Conservation (phyloP, 306 rosid genomes). For the Sindora glabra region DNA sequence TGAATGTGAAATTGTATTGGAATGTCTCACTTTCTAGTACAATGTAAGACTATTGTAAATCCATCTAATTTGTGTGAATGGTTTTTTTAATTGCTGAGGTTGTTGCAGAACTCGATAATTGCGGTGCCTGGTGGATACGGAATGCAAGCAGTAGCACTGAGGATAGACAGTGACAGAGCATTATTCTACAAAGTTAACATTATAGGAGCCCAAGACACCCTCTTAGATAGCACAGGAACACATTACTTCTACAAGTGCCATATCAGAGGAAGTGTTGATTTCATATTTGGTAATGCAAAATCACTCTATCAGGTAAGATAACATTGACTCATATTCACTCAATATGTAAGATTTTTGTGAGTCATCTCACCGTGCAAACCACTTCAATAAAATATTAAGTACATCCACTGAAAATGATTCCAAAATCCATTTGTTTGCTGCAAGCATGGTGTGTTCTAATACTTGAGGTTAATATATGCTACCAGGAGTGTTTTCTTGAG, state of each 20-base stretch:
- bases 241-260: conserved; percentile 61
- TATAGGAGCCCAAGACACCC: conserved; percentile 79
- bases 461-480: background rate
- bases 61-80: too few species aligned
- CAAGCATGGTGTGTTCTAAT: background rate
- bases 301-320: conserved; percentile 64
- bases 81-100: background rate
- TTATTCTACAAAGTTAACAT: conserved; percentile 60
- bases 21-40: too few species aligned
- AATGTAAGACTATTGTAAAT: too few species aligned
- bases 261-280: conserved; percentile 75
- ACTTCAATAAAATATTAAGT: too few species aligned
- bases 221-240: conserved; percentile 61
- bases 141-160: conserved; percentile 88
- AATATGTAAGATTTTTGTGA: too few species aligned
- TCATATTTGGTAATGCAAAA: conserved; percentile 67
- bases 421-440: background rate
- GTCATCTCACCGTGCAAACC: too few species aligned
- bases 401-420: too few species aligned
- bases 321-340: too few species aligned
- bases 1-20: too few species aligned
- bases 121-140: conserved; percentile 61
- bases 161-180: conserved; percentile 65
- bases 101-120: conserved; percentile 60
- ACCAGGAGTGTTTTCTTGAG: conserved; percentile 56